A percentile compares a stretch with the other conserved stretches of the same genome.
Conservation (phyloP, 495 filamentous ascomycete genomes). For the Hyaloscypha finlandica region DNA sequence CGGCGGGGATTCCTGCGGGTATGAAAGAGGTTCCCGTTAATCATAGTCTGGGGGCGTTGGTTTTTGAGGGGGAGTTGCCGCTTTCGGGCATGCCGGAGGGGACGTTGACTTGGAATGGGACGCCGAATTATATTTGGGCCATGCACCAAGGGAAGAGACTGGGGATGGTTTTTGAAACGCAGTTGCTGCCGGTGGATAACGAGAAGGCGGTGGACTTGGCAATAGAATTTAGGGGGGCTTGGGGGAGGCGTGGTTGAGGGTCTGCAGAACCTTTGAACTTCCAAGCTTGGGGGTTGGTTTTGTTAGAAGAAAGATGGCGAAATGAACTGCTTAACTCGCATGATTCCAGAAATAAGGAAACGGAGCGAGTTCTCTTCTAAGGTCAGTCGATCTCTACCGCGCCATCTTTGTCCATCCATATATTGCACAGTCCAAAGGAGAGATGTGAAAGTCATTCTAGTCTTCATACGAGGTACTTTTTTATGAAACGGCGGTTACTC, state of each 20-base stretch:
- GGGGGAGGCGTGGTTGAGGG: neutral
- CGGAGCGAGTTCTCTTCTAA: too few relatives aligned
- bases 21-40: neutral
- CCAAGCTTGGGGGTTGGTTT: too few relatives aligned
- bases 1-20: neutral
- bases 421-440: too few relatives aligned
- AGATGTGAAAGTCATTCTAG: too few relatives aligned
- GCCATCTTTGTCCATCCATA: too few relatives aligned
- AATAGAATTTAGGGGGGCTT: neutral
- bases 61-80: neutral
- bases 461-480: too few relatives aligned
- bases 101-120: neutral
- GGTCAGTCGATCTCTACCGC: too few relatives aligned
- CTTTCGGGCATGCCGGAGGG: neutral
- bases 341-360: too few relatives aligned
- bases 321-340: too few relatives aligned
- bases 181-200: neutral
- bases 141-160: neutral
- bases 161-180: constrained; percentile 1
- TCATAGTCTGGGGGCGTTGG: neutral
- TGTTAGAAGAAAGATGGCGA: too few relatives aligned
- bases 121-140: neutral
- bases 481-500: too few relatives aligned
- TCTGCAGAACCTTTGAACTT: too few relatives aligned
- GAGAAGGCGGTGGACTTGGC: neutral